Percentiles rank a stretch among this genome's conserved stretches.
Conservation (phyloP, 768 basidiomycete species). For the Podaxis pistillaris region DNA sequence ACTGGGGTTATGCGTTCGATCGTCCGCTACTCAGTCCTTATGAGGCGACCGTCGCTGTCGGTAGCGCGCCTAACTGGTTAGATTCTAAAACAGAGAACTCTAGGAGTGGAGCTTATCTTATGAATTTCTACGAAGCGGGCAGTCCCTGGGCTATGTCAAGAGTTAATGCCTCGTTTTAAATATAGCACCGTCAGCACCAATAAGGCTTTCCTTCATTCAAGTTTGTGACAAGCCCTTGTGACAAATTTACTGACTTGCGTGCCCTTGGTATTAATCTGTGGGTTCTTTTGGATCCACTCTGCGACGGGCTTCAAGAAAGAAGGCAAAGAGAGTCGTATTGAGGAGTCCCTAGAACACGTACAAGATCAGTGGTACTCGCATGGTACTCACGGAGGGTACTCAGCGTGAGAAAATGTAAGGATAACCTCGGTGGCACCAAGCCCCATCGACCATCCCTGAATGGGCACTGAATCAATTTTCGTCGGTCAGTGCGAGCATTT, state of each 20-base stretch:
- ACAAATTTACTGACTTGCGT: too few species aligned
- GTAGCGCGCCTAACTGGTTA: constrained; percentile 66
- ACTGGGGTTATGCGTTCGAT: constrained; percentile 98
- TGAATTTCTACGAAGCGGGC: constrained; percentile 93
- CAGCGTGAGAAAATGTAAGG: too few species aligned
- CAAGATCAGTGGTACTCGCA: too few species aligned
- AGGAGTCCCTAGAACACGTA: constrained; percentile 85
- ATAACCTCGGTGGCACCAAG: too few species aligned
- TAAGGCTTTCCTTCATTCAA: constrained; percentile 48
- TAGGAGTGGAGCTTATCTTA: constrained; percentile 66
- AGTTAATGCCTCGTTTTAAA: not conserved
- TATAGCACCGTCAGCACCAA: constrained; percentile 17
- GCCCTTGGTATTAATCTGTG: too few species aligned
- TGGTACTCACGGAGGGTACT: constrained; percentile 15
- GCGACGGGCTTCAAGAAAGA: not conserved
- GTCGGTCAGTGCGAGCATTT: too few species aligned
- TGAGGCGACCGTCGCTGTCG: constrained; percentile 86
- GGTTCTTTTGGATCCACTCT: too few species aligned
- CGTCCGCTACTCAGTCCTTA: constrained; percentile 89
- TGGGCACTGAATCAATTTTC: too few species aligned
- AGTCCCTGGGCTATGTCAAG: constrained; percentile 76
- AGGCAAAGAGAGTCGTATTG: constrained; percentile 68
- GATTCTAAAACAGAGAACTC: constrained; percentile 28
- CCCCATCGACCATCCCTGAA: too few species aligned
- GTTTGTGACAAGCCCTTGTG: not conserved